Base-by-base conservation (phyloP, 805 yeast species). In the Tetrapisispora nanseiensis region DNA sequence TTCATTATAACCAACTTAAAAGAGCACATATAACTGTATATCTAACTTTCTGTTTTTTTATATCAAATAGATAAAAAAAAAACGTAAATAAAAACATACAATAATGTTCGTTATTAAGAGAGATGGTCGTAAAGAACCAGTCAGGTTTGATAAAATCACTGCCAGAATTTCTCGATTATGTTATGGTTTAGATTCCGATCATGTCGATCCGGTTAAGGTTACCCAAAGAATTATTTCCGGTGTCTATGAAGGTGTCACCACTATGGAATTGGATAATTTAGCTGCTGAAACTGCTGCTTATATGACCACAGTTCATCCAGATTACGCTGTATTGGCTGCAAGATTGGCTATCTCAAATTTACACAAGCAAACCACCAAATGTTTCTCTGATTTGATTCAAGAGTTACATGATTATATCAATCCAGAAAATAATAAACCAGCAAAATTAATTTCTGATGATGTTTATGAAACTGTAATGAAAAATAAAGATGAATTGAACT, bases 301-400 rank as follows among this genome's bases (percentile, higher is more conserved):
- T 55, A 82, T 90, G 95, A 86, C 96, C 44, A 89, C 96, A 13
- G 76, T 83, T 48, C 97, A 90, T 63, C 97, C 97, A n/a, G 97
- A 90, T 66, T 89, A 90, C 55, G 95, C 96, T 26, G 78, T 78
- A 33, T 72, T 87, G 52, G 96, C 96, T 42, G 97, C 97, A 20
- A 78, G 97, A 65, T 79, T 90, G 45, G 96, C 96, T 22, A 80
- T 90, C 37, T 82, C 95, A 34, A 85, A 86, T 63, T 71, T 90
- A 57, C 97, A 90, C 70, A 86, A 85, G 65, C 92, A 84, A 66
- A 85, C 95, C 41, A 80, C 82, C 49, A 80, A 82, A 63, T 80
- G 74, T 59, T 87, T 82, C 56, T 77, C 89, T 36, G 78, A 77
- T 51, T 89, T 83, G 42, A 65, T 81, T 42, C 71, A 74, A 50